Conservation (phyloP, 495 filamentous ascomycete species). For the Neurospora terricola region DNA sequence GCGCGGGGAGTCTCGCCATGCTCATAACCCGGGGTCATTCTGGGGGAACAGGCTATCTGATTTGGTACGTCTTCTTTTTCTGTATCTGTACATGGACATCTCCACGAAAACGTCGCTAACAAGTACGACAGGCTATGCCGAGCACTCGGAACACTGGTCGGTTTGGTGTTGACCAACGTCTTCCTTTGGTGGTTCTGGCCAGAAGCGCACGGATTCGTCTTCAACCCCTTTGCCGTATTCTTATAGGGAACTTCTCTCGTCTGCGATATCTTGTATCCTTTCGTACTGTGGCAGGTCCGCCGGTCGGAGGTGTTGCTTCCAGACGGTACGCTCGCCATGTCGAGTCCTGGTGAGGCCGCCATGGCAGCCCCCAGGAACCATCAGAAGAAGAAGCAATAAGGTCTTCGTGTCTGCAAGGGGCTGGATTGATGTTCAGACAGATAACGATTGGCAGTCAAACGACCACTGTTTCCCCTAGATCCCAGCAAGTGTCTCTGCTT, state of each 20-base stretch:
- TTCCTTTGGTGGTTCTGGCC: conserved; percentile 34
- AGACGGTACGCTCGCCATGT: conserved; percentile 20
- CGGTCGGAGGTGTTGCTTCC: conserved; percentile 21
- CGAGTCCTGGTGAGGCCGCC: neutral
- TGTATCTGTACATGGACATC: neutral
- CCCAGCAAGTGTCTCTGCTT: neutral
- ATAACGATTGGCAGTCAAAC: neutral
- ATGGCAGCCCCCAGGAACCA: neutral
- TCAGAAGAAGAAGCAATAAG: neutral
- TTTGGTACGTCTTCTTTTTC: conserved; percentile 25
- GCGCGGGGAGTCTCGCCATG: conserved; percentile 25
- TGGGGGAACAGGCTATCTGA: conserved; percentile 29
- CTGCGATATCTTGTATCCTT: conserved; percentile 30
- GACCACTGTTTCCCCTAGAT: neutral
- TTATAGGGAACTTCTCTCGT: conserved; percentile 21
- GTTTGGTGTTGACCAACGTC: conserved; percentile 18
- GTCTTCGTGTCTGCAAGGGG: neutral
- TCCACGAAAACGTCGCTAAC: neutral
- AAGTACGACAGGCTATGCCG: conserved; percentile 20
- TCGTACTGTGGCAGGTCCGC: conserved; percentile 23
- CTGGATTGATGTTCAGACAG: neutral
- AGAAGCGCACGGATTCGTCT: conserved; percentile 29
- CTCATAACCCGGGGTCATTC: conserved; percentile 27
- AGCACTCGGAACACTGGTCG: conserved; percentile 26
- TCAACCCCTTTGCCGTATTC: conserved; percentile 24